A percentile compares a stretch with the other conserved stretches of the same genome.
Evolutionary conservation across 345 rosid genomes (phyloP).

Genomic region (Salix purpurea): DNA sequence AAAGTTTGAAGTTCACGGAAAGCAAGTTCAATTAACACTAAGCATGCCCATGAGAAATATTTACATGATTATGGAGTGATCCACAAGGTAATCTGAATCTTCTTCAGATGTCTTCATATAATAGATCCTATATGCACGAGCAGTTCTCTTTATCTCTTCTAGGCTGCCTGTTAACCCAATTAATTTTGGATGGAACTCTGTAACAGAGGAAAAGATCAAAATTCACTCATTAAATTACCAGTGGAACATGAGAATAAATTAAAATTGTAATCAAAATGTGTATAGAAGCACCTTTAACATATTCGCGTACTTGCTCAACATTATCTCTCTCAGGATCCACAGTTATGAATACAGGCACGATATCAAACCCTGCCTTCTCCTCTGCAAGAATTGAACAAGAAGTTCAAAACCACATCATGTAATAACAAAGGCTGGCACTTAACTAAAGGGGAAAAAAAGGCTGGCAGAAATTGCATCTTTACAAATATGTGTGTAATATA

Average conservation of each 20-base stretch:
- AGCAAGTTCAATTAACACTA: background rate
- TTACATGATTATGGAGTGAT: constrained; percentile 96
- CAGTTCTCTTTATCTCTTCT: constrained; percentile 73
- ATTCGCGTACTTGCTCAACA: constrained; percentile 85
- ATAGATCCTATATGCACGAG: constrained; percentile 88
- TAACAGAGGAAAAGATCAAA: background rate
- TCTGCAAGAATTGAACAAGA: constrained; percentile 37
- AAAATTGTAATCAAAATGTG: background rate
- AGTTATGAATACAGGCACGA: constrained; percentile 79
- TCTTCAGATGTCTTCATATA: constrained; percentile 96
- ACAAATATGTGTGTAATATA: background rate
- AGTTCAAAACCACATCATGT: background rate
- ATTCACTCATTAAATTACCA: background rate
- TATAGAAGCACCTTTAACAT: constrained; percentile 65
- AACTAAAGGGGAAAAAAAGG: background rate
- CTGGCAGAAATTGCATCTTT: background rate
- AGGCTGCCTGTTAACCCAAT: constrained; percentile 79
- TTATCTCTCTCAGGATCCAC: constrained; percentile 98
- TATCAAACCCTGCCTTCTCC: constrained; percentile 64
- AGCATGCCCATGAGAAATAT: constrained; percentile 1
- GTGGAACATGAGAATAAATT: background rate
- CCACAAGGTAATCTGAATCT: constrained; percentile 97
- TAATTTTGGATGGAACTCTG: constrained; percentile 89
- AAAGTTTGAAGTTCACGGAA: background rate
- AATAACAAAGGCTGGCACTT: background rate